Evolutionary conservation across 2,329 filamentous ascomycete genomes (phyloP).

Genomic region (Elsinoe fawcettii): DNA sequence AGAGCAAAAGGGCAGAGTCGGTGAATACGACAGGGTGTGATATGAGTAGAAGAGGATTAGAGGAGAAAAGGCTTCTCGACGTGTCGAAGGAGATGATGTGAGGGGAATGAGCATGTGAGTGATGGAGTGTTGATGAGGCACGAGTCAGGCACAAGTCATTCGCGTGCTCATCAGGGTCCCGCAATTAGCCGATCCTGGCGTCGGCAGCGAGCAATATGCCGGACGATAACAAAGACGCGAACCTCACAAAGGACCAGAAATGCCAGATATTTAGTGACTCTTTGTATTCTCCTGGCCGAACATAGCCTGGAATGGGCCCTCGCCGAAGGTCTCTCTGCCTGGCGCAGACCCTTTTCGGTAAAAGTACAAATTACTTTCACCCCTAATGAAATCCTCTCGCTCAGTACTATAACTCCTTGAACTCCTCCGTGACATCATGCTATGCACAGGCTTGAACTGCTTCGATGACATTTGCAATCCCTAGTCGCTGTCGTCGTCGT

Average conservation of each 20-base stretch:
- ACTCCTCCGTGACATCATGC: slow-evolving; percentile 5
- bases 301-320: neutral
- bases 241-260: neutral
- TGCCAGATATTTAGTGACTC: neutral
- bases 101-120: neutral
- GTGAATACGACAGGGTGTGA: neutral
- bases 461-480: neutral
- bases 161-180: slow-evolving; percentile 14
- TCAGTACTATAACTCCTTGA: neutral
- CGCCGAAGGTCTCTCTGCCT: neutral
- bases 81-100: neutral
- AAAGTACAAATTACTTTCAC: slow-evolving; percentile 10
- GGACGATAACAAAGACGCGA: neutral
- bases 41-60: neutral
- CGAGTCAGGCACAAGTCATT: slow-evolving; percentile 4
- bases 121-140: slow-evolving; percentile 8
- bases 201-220: neutral
- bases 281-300: neutral
- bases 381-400: neutral
- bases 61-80: neutral
- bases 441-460: slow-evolving; percentile 1
- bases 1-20: neutral
- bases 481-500: slow-evolving; percentile 35
- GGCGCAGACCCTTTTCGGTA: neutral
- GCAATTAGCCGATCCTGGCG: neutral